phyloP scores from a whole-genome alignment of 768 basidiomycete genomes.

The Kwoniella bestiolae region DNA sequence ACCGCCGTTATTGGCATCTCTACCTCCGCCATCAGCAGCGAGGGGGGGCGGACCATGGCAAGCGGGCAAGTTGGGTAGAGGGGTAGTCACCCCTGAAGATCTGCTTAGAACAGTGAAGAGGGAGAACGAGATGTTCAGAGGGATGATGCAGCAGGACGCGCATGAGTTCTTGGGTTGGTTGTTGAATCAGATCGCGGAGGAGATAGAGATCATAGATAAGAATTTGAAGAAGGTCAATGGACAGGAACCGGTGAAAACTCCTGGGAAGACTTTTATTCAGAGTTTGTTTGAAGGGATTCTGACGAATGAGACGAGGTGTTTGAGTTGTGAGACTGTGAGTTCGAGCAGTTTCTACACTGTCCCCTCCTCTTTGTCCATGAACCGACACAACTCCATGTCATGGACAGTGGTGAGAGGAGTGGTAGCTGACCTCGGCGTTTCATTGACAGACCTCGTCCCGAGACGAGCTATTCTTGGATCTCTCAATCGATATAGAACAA shows the following conservation, averaged over 20 bases:
- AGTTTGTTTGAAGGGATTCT: constrained; percentile 88
- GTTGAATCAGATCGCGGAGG: constrained; percentile 89
- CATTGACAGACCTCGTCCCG: constrained; percentile 77
- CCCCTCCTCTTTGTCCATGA: too few relatives aligned
- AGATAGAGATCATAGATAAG: constrained; percentile 69
- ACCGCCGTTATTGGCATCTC: constrained; percentile 49
- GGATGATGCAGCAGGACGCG: constrained; percentile 94
- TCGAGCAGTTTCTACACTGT: too few relatives aligned
- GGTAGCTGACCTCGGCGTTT: constrained; percentile 13
- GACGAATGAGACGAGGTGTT: constrained; percentile 95
- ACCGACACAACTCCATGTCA: background rate
- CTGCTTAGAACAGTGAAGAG: constrained; percentile 94
- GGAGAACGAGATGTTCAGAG: constrained; percentile 86
- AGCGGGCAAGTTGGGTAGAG: constrained; percentile 60
- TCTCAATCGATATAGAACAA: constrained; percentile 99
- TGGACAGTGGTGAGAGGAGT: constrained; percentile 1
- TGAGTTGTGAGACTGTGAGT: constrained; percentile 94
- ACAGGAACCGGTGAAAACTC: constrained; percentile 23
- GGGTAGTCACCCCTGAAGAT: constrained; percentile 83
- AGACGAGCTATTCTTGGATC: constrained; percentile 91
- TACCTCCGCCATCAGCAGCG: constrained; percentile 51
- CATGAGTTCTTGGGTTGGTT: constrained; percentile 97
- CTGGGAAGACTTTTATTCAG: constrained; percentile 75
- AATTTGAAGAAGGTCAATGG: constrained; percentile 20
- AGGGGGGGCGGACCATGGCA: constrained; percentile 54